Evolutionary conservation across 2,329 filamentous ascomycete genomes (phyloP), one percentile per base, ranked within the genome.

Genomic region (Ceratocystis lukuohia): DNA sequence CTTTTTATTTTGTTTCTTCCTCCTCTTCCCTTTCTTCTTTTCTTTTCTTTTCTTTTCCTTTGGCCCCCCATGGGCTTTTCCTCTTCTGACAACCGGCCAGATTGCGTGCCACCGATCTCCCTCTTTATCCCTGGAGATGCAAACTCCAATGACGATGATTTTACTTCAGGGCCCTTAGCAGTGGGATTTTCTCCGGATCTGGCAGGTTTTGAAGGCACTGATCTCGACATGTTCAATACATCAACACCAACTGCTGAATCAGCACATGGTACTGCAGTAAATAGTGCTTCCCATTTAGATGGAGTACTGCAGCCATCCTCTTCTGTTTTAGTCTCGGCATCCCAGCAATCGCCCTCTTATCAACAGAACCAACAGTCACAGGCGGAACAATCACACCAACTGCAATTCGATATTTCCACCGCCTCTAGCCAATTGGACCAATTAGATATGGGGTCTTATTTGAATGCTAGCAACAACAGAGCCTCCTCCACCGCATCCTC

Each of bases 21-120:
- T 15, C 12, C 8, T 5, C 22, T 17, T 41, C 12, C 61, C 7
- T 5, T 12, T 48, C 20, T 20, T 25, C 30, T 44, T 30, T 8
- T 64, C n/a, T 20, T 22, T 30, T 48, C n/a, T 50, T 41, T 63
- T 6, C 10, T 45, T 28, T n/a, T 46, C 53, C 22, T 33, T n/a
- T 22, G 53, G n/a, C 59, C 44, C 30, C 66, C 59, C 64, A 68
- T 68, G 66, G 59, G 66, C 22, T 44, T 68, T 41, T 68, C 66
- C 46, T 68, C 66, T 6, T 66, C 62, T 61, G 64, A 65, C 37
- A 61, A 45, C 37, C 57, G 46, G 25, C 61, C 64, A 53, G 66
- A 66, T 30, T 37, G 59, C 20, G 66, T 68, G 50, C 64, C 66
- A 37, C 41, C 64, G 25, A 61, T 64, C 45, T 65, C 59, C 41